These are phyloP conservation scores for Cyclocybe cylindracea DNA, from an alignment of 768 basidiomycete species.

Conservation along the genomic window DNA sequence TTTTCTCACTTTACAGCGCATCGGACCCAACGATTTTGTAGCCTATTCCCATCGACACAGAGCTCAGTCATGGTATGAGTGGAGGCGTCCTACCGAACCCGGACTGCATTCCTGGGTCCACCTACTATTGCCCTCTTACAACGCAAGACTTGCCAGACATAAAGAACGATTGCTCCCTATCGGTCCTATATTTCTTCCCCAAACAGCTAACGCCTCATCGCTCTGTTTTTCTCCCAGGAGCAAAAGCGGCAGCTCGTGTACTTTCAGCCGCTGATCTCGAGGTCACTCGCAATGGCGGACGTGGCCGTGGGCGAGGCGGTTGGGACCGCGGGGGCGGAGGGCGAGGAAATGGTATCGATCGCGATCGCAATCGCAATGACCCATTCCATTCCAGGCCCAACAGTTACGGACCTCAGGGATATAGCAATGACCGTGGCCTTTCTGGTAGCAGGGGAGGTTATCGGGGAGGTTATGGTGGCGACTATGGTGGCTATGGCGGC, in stretches of 20 bases:
- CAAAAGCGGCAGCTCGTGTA: slow-evolving; percentile 54
- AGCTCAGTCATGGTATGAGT: slow-evolving; percentile 74
- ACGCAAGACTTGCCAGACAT: slow-evolving; percentile 72
- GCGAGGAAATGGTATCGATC: slow-evolving; percentile 33
- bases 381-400: slow-evolving; percentile 48
- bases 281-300: slow-evolving; percentile 55
- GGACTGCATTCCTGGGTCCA: slow-evolving; percentile 88
- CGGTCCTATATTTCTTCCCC: slow-evolving; percentile 88
- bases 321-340: slow-evolving; percentile 38
- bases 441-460: slow-evolving; percentile 29
- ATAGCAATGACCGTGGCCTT: slow-evolving; percentile 30
- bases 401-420: slow-evolving; percentile 31
- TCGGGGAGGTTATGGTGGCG: slow-evolving; percentile 29
- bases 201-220: slow-evolving; percentile 83
- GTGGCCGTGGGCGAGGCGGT: slow-evolving; percentile 51
- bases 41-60: slow-evolving; percentile 74
- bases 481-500: slow-evolving; percentile 23
- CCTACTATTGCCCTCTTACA: slow-evolving; percentile 76
- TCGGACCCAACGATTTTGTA: slow-evolving; percentile 28
- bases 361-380: slow-evolving; percentile 42
- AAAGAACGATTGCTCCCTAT: slow-evolving; percentile 83
- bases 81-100: slow-evolving; percentile 84
- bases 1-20: not conserved
- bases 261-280: slow-evolving; percentile 76
- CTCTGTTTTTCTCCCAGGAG: slow-evolving; percentile 79